These are phyloP conservation scores for Solanum ossicruentum DNA, from an alignment of 257 asterid genomes.

Conservation along the genomic window DNA sequence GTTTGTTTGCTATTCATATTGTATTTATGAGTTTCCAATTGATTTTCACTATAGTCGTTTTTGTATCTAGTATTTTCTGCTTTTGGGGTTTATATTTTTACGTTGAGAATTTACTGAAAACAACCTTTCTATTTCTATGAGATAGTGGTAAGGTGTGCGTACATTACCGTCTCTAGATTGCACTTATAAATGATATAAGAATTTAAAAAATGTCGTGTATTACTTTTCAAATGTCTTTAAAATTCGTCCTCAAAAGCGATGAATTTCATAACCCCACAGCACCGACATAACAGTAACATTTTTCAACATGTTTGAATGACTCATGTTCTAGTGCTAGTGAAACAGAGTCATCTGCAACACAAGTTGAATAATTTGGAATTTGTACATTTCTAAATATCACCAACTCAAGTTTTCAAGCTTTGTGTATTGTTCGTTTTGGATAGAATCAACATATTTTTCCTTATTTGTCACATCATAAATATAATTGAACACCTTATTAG, in stretches of 20 bases:
- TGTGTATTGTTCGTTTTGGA: neutral
- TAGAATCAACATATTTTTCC: neutral
- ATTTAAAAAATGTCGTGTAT: neutral
- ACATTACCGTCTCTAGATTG: too few species aligned
- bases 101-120: too few species aligned
- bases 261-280: too few species aligned
- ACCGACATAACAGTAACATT: too few species aligned
- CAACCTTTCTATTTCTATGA: too few species aligned
- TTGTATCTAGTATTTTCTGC: too few species aligned
- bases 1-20: too few species aligned
- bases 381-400: neutral
- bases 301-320: neutral
- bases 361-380: neutral
- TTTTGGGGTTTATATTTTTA: too few species aligned
- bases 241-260: rapidly evolving
- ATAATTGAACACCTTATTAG: neutral
- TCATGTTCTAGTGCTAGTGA: neutral
- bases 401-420: neutral
- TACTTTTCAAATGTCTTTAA: neutral
- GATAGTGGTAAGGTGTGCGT: too few species aligned
- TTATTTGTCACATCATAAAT: too few species aligned
- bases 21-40: too few species aligned
- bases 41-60: too few species aligned
- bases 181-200: neutral
- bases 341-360: neutral